Base-by-base conservation (phyloP, 2,329 filamentous ascomycete genomes). In the Botrytis tulipae region DNA sequence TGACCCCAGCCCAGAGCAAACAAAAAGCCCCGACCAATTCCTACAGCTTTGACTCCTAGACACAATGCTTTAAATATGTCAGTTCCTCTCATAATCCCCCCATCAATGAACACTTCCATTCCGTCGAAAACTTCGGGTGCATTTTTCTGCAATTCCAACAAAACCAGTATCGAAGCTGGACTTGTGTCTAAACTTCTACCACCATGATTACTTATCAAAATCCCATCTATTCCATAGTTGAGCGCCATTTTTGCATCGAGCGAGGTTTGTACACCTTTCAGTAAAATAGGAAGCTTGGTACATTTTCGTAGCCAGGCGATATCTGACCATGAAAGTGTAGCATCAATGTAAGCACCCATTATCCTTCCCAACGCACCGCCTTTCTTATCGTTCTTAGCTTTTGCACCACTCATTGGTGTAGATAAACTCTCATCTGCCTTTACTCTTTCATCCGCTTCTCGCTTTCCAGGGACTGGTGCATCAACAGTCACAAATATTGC, bases 211-310 rank as follows among this genome's bases (percentile, higher is more conserved):
- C 86, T 88, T 2, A 93, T 84, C 1, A 93, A 86, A 66, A 94
- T 91, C 0, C 89, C 91, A 76, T 93, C 88, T 4, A 88, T 87
- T 0, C 89, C 90, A 20, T 85, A 78, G 70, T 91, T 85, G 51
- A 90, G 85, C 3, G 89, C 89, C 76, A 84, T 85, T 70, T 85
- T 83, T 22, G 91, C 91, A 80, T 94, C 92, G 59, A 84, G 83
- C 0, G 88, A 87, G 22, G 87, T 88, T 82, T 93, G 90, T n/a
- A 94, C 87, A 0, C 91, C 91, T 81, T 93, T 94, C 40, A 93
- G 67, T 76, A 90, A 83, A 84, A 93, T 76, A 78, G 89, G 83
- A 12, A 89, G 84, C 1, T 82, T 85, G 46, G 88, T 86, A 73
- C 84, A 82, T 80, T 84, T 85, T 83, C 90, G 87, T 35, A 93